A percentile compares a stretch with the other conserved stretches of the same genome.
phyloP scores from a whole-genome alignment of 2,329 filamentous ascomycete genomes.

The Septoria linicola region DNA sequence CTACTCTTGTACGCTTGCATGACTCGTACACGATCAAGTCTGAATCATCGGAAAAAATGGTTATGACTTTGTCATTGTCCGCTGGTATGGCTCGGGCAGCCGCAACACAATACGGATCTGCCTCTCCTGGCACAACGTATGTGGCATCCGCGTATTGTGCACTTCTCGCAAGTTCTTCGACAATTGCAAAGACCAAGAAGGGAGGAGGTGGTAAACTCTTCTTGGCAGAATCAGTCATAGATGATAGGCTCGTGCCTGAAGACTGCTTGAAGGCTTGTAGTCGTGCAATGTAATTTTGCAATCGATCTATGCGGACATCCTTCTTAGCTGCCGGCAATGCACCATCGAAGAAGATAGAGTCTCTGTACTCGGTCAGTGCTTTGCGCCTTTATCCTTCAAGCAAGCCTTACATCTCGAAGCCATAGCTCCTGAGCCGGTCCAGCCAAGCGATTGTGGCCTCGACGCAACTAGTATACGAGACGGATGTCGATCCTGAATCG shows the following conservation, averaged over 20 bases:
- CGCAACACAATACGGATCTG: conserved; percentile 75
- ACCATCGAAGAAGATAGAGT: conserved; percentile 82
- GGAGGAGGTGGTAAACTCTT: conserved; percentile 54
- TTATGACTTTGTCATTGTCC: conserved; percentile 27
- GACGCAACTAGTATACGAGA: conserved; percentile 60
- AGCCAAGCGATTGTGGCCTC: conserved; percentile 62
- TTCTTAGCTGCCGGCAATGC: conserved; percentile 69
- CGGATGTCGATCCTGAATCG: conserved; percentile 1
- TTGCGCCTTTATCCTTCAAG: conserved; percentile 2
- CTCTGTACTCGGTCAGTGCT: conserved; percentile 42
- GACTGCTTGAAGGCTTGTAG: conserved; percentile 51
- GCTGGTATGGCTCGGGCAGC: conserved; percentile 54
- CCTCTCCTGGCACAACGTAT: conserved; percentile 75
- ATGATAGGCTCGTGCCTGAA: conserved; percentile 28
- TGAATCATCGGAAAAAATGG: conserved; percentile 79
- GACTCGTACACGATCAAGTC: conserved; percentile 77
- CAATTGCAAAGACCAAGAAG: conserved; percentile 74
- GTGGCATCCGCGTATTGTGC: conserved; percentile 46
- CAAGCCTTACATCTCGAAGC: conserved; percentile 61
- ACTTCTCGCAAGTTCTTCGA: conserved; percentile 62
- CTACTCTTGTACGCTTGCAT: conserved; percentile 59
- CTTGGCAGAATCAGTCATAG: conserved; percentile 13
- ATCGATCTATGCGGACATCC: conserved; percentile 59
- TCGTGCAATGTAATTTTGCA: conserved; percentile 57
- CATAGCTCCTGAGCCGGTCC: conserved; percentile 54